Evolutionary conservation across 257 asterid genomes (phyloP).

Genomic region (Leptodermis oblonga): DNA sequence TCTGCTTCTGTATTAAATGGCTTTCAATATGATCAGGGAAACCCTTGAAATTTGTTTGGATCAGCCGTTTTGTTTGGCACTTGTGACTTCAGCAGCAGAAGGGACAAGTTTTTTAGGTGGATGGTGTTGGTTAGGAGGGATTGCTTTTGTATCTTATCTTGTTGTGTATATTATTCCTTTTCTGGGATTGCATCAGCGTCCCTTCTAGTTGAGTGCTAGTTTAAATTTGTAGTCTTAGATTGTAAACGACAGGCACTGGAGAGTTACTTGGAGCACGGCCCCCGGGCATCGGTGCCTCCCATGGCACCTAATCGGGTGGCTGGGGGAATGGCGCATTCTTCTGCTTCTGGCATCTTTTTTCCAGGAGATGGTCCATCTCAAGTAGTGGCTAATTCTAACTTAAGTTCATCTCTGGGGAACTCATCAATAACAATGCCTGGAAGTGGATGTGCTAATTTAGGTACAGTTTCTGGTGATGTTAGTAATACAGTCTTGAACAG

Average conservation of each 20-base stretch:
- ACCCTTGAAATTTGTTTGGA: not conserved
- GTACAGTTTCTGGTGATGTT: slow-evolving; percentile 56
- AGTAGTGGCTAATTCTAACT: slow-evolving; percentile 59
- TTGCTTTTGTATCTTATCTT: not conserved
- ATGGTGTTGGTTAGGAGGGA: slow-evolving; percentile 16
- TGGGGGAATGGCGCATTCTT: slow-evolving; percentile 75
- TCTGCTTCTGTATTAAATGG: not conserved
- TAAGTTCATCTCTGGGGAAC: slow-evolving; percentile 69
- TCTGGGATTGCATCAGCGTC: slow-evolving; percentile 8
- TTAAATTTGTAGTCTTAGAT: not conserved
- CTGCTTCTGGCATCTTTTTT: slow-evolving; percentile 81
- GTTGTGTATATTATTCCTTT: not conserved
- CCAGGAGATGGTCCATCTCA: slow-evolving; percentile 79
- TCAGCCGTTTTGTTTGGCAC: not conserved
- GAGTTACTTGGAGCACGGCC: slow-evolving; percentile 36
- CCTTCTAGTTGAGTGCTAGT: not conserved
- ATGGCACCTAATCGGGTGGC: slow-evolving; percentile 73
- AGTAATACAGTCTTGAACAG: slow-evolving; percentile 60
- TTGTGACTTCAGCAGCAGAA: slow-evolving; percentile 6
- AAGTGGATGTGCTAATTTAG: slow-evolving; percentile 45
- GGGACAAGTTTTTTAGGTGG: slow-evolving; percentile 1
- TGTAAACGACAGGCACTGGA: slow-evolving; percentile 30
- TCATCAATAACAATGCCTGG: slow-evolving; percentile 56
- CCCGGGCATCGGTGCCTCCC: slow-evolving; percentile 35
- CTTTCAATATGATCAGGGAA: not conserved